These are phyloP conservation scores for Plasmopara muralis DNA, from an alignment of 352 stramenopile genomes.

Conservation along the genomic window DNA sequence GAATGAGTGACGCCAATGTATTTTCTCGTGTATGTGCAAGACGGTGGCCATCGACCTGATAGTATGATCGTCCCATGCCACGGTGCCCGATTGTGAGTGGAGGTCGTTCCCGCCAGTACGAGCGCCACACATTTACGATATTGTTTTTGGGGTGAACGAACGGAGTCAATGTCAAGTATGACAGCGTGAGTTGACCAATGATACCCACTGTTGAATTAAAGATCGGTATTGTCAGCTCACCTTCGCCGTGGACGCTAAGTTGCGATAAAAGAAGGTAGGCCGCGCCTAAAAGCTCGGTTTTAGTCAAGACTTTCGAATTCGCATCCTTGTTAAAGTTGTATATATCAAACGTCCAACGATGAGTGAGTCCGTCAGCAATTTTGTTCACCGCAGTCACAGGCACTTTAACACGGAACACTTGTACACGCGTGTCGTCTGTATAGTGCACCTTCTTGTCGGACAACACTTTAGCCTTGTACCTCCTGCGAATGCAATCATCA, in stretches of 20 bases:
- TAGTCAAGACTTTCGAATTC: constrained; percentile 11
- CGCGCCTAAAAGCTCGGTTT: constrained; percentile 28
- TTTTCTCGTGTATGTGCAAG: constrained; percentile 70
- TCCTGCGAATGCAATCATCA: constrained; percentile 34
- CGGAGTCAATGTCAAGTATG: constrained; percentile 47
- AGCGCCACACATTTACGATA: constrained; percentile 47
- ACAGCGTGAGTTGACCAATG: constrained; percentile 43
- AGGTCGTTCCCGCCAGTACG: constrained; percentile 53
- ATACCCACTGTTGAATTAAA: constrained; percentile 19
- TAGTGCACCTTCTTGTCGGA: constrained; percentile 16
- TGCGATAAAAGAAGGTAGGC: constrained; percentile 43
- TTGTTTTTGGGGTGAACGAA: constrained; percentile 56
- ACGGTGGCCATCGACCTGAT: constrained; percentile 54
- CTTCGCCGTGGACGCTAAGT: constrained; percentile 45
- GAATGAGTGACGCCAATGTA: constrained; percentile 63
- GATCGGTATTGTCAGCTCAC: constrained; percentile 47
- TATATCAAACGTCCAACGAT: constrained; percentile 35
- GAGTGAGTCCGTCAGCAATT: constrained; percentile 14
- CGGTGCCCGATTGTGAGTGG: constrained; percentile 62
- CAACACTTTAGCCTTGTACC: constrained; percentile 7
- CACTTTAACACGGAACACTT: constrained; percentile 48
- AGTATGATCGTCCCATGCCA: constrained; percentile 70
- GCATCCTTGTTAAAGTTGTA: constrained; percentile 24
- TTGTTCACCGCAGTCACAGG: constrained; percentile 24
- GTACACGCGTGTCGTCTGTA: constrained; percentile 32